Evolutionary conservation across 352 stramenopile genomes (phyloP), one percentile per base, ranked within the genome.

Genomic region (Hyaloperonospora arabidopsidis): DNA sequence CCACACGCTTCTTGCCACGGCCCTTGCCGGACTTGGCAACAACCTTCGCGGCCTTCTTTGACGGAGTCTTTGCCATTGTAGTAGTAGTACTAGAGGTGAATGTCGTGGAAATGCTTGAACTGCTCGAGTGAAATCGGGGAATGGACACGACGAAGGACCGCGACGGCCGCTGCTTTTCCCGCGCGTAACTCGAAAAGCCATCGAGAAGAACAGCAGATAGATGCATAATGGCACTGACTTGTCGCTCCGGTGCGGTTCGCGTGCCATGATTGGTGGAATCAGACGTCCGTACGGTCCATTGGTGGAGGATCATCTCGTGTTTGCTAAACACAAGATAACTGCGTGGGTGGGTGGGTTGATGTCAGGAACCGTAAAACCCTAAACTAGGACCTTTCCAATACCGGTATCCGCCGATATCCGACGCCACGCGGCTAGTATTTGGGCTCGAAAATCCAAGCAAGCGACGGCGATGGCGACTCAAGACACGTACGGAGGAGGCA

Each of bases 11-110:
- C 76, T 90, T 90, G 66, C 77, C 75, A 58, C 84, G 84, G 72
- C 79, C 76, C 70, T 89, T 91, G 67, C 62, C 72, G 46, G 77
- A 68, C 80, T 91, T 91, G 12, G 78, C 79, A 22, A 74, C 63
- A 43, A 74, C 86, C 79, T 94, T 94, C 13, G 81, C 80, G 22
- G 82, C 76, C 69, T 94, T 94, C 89, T 98, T 98, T 66, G 78
- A 95, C 43, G 94, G 91, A 67, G 92, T 97, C 84, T 98, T 98
- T 46, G 93, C 89, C 89, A 97, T 97, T 68, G 60, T 41, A 32
- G 25, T 69, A 40, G 28, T 63, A 48, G 29, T 49, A 36, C 19
- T 17, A 49, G 14, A 5, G 32, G 10, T 12, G 1, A 18, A 1
- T 14, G 14, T 56, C 39, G 53, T 25, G 52, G 57, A 62, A 66